Base-by-base conservation (phyloP, 768 basidiomycete genomes). In the Boletus barrowsii region DNA sequence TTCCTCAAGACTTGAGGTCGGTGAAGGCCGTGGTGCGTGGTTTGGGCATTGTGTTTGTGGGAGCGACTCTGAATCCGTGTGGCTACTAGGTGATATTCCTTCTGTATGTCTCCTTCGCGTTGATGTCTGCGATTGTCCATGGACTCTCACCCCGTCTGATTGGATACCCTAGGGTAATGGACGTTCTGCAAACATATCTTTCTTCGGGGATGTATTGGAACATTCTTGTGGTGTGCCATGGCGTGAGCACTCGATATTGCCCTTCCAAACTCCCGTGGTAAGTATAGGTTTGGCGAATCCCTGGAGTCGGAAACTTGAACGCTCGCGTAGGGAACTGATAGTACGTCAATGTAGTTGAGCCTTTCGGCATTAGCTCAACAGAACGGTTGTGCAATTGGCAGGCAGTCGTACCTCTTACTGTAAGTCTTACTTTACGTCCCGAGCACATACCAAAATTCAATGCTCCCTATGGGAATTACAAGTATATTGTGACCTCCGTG, bases 21-120 rank as follows among this genome's bases (percentile, higher is more conserved):
- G 17, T 60, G 47, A 61, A 60, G 15, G 18, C 13, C 0, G 4
- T 48, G 58, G 59, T 60, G 7, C 39, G 53, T 40, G 3, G 8
- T 22, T 47, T 18, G 6, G 22, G 26, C 17, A 13, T 13, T 11
- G 1, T 20, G 1, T 13, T 17, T 5, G 20, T 26, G 35, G 13
- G 1, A 13, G 13, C 22, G 3, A 5, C 42, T 32, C n/a, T 51
- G 14, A 60, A 35, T 17, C 14, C 17, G 9, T 29, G 24, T 14
- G 24, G 1, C 5, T 10, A 11, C n/a, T 35, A 59, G 57, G 52
- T 54, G 30, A 24, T 5, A 1, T 49, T 42, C 14, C 35, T 53
- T 32, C 9, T 55, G 53, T 53, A 11, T 20, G 56, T 57, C 39
- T 40, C 7, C 33, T 41, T 48, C 17, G 11, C 18, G 7, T 49